These are phyloP conservation scores for Nemania serpens DNA, from an alignment of 2,329 filamentous ascomycete species.

Conservation along the genomic window DNA sequence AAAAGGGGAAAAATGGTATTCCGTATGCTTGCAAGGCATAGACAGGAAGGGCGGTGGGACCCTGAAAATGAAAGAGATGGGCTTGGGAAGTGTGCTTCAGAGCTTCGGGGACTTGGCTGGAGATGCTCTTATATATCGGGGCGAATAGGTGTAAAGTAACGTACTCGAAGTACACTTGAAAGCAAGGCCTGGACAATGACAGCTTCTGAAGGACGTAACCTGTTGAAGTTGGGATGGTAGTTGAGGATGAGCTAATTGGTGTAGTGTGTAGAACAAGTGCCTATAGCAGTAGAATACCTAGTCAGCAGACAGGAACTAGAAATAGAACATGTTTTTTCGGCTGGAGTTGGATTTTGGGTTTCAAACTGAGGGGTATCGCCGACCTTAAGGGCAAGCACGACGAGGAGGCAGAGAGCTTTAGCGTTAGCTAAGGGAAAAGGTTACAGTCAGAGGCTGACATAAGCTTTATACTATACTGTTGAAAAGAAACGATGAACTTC, in stretches of 20 bases:
- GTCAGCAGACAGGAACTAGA: background rate
- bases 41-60: background rate
- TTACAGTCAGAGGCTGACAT: background rate
- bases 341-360: background rate
- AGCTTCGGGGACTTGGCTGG: background rate
- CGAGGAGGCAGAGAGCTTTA: background rate
- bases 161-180: constrained; percentile 6
- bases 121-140: background rate
- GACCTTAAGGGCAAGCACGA: background rate
- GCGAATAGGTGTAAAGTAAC: background rate
- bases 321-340: background rate
- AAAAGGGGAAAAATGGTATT: background rate
- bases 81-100: background rate
- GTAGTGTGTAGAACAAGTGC: constrained; percentile 3
- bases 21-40: background rate
- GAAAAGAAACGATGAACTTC: background rate
- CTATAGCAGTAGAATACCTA: background rate
- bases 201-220: background rate
- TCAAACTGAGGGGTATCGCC: background rate
- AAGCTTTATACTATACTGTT: background rate
- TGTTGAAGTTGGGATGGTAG: background rate
- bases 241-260: constrained; percentile 6
- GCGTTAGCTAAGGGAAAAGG: background rate
- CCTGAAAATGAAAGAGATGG: background rate
- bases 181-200: background rate